Percentiles rank a stretch among this genome's conserved stretches.
Evolutionary conservation across 2,329 filamentous ascomycete genomes (phyloP).

Genomic region (Curvularia eragrostidis): DNA sequence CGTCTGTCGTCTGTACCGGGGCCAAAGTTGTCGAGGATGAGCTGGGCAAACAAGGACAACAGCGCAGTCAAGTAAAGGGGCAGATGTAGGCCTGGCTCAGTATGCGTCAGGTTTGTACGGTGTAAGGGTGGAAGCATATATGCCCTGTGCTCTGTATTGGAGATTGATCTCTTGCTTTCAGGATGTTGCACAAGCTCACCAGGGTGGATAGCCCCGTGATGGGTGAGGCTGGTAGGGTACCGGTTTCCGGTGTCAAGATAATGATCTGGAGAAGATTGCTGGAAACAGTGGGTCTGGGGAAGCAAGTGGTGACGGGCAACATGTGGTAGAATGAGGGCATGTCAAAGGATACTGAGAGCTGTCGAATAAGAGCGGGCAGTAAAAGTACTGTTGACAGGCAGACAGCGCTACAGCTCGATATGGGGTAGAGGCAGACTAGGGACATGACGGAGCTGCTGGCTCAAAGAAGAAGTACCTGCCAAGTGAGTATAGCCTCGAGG

Average conservation of each 20-base stretch:
- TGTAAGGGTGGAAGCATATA: slow-evolving; percentile 45
- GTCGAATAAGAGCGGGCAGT: slow-evolving; percentile 36
- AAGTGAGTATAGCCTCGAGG: slow-evolving; percentile 46
- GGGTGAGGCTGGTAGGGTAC: slow-evolving; percentile 39
- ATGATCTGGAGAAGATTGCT: slow-evolving; percentile 20
- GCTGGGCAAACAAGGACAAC: slow-evolving; percentile 11
- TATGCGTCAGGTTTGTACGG: slow-evolving; percentile 17
- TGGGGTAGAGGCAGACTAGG: slow-evolving; percentile 43
- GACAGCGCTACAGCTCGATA: slow-evolving; percentile 44
- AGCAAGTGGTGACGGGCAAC: slow-evolving; percentile 23
- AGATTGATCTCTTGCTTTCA: slow-evolving; percentile 36
- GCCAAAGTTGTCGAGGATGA: slow-evolving; percentile 10
- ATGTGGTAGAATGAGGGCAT: slow-evolving; percentile 30
- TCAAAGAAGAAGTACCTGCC: slow-evolving; percentile 50
- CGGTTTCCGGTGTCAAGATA: slow-evolving; percentile 26
- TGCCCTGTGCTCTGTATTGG: slow-evolving; percentile 41
- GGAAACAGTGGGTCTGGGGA: slow-evolving; percentile 20
- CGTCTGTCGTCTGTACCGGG: slow-evolving; percentile 22
- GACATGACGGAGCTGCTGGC: slow-evolving; percentile 48
- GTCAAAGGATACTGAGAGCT: slow-evolving; percentile 31
- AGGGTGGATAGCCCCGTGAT: slow-evolving; percentile 44
- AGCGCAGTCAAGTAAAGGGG: slow-evolving; percentile 8
- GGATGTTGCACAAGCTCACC: slow-evolving; percentile 41
- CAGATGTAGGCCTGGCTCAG: slow-evolving; percentile 17
- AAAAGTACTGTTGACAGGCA: slow-evolving; percentile 44